Evolutionary conservation across 2,329 filamentous ascomycete genomes (phyloP).

Genomic region (Cladosporium sphaerospermum): DNA sequence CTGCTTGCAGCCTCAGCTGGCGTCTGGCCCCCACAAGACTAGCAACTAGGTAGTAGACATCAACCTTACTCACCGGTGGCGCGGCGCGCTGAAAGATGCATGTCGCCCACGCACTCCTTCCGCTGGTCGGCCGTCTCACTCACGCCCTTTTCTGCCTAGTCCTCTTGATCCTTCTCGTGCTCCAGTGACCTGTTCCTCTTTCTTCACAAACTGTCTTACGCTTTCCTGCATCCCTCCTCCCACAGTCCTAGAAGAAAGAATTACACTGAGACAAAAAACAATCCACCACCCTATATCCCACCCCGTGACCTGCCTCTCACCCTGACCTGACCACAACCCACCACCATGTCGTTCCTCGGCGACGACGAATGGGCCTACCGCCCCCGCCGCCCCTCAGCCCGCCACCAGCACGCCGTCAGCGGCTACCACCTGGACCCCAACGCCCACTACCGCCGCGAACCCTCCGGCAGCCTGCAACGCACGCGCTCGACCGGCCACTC

Average conservation of each 20-base stretch:
- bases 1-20: conserved; percentile 9
- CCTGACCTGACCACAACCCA: background rate
- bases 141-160: background rate
- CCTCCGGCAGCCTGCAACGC: conserved; percentile 32
- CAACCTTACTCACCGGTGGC: conserved; percentile 4
- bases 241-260: too few species aligned
- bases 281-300: too few species aligned
- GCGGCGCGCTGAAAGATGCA: background rate
- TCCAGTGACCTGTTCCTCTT: background rate
- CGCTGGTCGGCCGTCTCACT: background rate
- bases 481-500: conserved; percentile 39
- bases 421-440: conserved; percentile 5
- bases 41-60: conserved; percentile 4
- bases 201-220: background rate
- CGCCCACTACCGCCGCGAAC: background rate
- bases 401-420: conserved; percentile 1
- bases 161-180: background rate
- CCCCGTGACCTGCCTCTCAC: background rate
- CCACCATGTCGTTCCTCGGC: conserved; percentile 4
- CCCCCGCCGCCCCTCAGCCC: background rate
- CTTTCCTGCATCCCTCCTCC: background rate
- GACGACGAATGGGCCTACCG: conserved; percentile 6
- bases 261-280: too few species aligned
- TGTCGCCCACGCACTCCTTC: too few species aligned
- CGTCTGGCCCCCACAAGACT: conserved; percentile 11